Evolutionary conservation across 768 basidiomycete genomes (phyloP).

Genomic region (Kondoa malvinella): DNA sequence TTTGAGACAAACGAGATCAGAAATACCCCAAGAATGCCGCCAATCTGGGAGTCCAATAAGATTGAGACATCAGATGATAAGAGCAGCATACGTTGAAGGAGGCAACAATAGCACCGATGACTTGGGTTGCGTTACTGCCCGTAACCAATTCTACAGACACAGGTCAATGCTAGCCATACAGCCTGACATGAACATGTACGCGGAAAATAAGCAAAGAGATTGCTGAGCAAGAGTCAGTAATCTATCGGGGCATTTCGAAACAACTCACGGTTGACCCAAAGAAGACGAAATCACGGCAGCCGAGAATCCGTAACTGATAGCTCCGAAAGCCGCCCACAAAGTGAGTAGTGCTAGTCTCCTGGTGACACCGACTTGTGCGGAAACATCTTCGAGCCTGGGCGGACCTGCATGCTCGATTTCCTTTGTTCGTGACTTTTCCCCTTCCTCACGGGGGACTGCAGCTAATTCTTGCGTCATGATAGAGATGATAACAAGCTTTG

Average conservation of each 20-base stretch:
- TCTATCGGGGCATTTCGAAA: neutral
- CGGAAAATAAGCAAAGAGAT: neutral
- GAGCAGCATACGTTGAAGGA: neutral
- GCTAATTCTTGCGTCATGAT: too few relatives aligned
- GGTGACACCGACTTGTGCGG: too few relatives aligned
- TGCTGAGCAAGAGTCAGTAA: neutral
- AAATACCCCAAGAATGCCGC: neutral
- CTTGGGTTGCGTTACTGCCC: neutral
- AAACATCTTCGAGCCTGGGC: too few relatives aligned
- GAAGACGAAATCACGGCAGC: neutral
- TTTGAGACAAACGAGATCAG: neutral
- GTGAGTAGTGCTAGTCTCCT: too few relatives aligned
- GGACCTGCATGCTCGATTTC: too few relatives aligned
- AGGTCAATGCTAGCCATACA: neutral
- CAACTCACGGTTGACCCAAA: neutral
- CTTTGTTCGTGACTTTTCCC: too few relatives aligned
- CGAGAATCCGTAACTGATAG: neutral
- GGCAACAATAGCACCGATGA: neutral
- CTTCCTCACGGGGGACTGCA: too few relatives aligned
- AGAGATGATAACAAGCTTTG: too few relatives aligned
- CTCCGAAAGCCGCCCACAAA: neutral
- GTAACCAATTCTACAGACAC: neutral
- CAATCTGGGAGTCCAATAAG: too few relatives aligned
- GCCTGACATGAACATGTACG: neutral
- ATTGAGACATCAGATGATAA: too few relatives aligned